Percentiles rank a stretch among this genome's conserved stretches.
Evolutionary conservation across 345 rosid genomes (phyloP).

Genomic region (Linum lewisii): DNA sequence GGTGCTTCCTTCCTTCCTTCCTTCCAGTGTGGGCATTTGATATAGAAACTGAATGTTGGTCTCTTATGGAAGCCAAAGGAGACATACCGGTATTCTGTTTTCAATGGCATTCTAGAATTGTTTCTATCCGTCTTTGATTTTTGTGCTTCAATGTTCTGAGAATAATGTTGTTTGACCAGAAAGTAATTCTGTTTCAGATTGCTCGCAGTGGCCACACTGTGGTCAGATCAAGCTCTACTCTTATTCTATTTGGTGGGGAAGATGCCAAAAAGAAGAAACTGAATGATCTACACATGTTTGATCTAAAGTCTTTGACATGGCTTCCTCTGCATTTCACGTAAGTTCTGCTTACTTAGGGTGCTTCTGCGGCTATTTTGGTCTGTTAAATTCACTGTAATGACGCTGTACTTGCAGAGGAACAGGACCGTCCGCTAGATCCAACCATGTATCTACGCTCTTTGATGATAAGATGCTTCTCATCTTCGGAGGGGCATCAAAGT

Average conservation of each 20-base stretch:
- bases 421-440: conserved; percentile 74
- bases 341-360: conserved; percentile 18
- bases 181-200: conserved; percentile 36
- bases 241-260: conserved; percentile 91
- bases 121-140: background rate
- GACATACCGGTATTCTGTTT: conserved; percentile 63
- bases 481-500: conserved; percentile 86
- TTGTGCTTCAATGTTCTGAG: background rate
- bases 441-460: conserved; percentile 80
- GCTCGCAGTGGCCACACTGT: conserved; percentile 90
- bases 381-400: conserved; percentile 3
- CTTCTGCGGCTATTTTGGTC: background rate
- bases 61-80: conserved; percentile 89
- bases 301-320: conserved; percentile 90
- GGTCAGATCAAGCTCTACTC: conserved; percentile 67
- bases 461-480: conserved; percentile 70
- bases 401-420: conserved; percentile 50
- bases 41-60: conserved; percentile 86
- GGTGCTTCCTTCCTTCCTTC: conserved; percentile 14
- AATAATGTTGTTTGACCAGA: conserved; percentile 2
- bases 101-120: too few relatives aligned
- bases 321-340: conserved; percentile 96
- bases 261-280: conserved; percentile 83
- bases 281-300: conserved; percentile 93
- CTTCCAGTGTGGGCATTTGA: conserved; percentile 85